Evolutionary conservation across 2,329 filamentous ascomycete species (phyloP).

Genomic region (Aspergillus luchuensis): DNA sequence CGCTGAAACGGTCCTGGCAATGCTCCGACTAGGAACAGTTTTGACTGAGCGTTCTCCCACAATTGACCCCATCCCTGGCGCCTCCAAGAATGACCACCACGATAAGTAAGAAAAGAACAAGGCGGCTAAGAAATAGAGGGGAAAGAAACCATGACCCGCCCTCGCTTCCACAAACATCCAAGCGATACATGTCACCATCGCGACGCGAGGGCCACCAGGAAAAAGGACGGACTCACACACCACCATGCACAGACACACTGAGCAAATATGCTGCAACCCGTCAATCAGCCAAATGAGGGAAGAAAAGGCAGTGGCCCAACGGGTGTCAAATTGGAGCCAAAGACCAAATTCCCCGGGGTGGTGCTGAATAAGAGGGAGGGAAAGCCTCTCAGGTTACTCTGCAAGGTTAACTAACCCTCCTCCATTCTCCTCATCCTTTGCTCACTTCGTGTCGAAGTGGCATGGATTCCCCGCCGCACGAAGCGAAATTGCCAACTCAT

Average conservation of each 20-base stretch:
- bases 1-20: too few relatives aligned
- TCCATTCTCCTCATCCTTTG: slow-evolving; percentile 11
- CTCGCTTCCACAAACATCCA: slow-evolving; percentile 1
- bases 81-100: neutral
- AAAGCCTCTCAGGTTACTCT: slow-evolving; percentile 14
- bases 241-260: slow-evolving; percentile 19
- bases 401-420: slow-evolving; percentile 14
- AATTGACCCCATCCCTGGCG: neutral
- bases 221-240: slow-evolving; percentile 16
- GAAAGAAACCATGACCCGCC: neutral
- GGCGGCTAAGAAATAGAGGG: too few relatives aligned
- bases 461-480: slow-evolving; percentile 51
- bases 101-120: neutral
- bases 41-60: too few relatives aligned
- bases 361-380: slow-evolving; percentile 16
- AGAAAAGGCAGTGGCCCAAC: neutral
- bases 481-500: slow-evolving; percentile 67
- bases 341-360: slow-evolving; percentile 11
- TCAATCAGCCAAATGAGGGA: slow-evolving; percentile 4
- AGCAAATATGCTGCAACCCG: slow-evolving; percentile 15
- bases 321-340: too few relatives aligned
- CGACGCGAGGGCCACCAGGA: neutral
- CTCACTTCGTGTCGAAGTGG: slow-evolving; percentile 35
- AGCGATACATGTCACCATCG: slow-evolving; percentile 9
- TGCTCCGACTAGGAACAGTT: too few relatives aligned